Base-by-base conservation (phyloP, 495 filamentous ascomycete genomes). In the Aspergillus diversus region DNA sequence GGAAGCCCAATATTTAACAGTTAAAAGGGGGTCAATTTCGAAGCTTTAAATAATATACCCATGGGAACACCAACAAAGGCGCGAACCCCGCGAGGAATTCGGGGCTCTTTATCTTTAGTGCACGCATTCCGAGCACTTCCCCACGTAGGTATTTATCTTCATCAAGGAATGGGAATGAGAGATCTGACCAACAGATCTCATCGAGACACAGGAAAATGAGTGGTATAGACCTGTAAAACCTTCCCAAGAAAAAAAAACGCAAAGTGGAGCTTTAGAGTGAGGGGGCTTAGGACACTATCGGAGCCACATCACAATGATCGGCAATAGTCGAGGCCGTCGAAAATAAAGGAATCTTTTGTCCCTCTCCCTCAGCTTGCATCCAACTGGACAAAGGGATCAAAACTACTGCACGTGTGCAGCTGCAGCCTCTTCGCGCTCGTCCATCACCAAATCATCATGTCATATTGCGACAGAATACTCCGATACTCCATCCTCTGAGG, bases 251-350 rank as follows among this genome's bases (percentile, higher is more conserved):
- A 8, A 13, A 16, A 37, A 57, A 39, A 15, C 4, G 21, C 16
- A 49, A 12, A 21, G 39, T 57, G 55, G 55, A 50, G 56, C 16
- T 17, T 2, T 3, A 27, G 13, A 34, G 39, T n/a, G 13, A 39
- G 16, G 35, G 32, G 12, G 0, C 17, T 33, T 13, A 7, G 11
- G 46, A 51, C 46, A 39, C 57, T 47, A 51, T 51, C 43, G 56
- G 12, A 50, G 56, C 43, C 56, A 50, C 56, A 50, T 59, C 46
- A 46, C 37, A 16, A 15, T 57, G 55, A 57, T 57, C 35, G 55
- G 27, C 55, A 47, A 46, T 37, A 47, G 33, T 57, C 13, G 47
- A 47, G 5, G 39, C 12, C 51, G 8, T 54, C 27, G 21, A 27
- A 27, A 27, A 9, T 16, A 16, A 37, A 43, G 39, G n/a, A 4